Base-by-base conservation (phyloP, 169 alveolate species). In the Besnoitia besnoiti region DNA sequence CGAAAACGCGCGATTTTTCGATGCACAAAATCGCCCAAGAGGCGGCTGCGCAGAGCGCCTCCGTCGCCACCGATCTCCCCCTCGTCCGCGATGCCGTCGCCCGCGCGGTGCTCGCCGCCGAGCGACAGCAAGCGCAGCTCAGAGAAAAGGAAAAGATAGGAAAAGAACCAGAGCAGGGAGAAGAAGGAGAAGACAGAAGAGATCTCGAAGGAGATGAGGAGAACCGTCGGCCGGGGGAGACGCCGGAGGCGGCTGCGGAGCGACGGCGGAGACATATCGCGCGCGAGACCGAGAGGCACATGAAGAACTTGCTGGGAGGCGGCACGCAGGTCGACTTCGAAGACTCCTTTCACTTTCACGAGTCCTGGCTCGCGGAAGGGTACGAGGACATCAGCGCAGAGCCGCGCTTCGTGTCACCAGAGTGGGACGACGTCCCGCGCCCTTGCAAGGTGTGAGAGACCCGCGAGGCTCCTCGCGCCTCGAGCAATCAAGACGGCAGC, bases 361-460 rank as follows among this genome's bases (percentile, higher is more conserved):
- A 67, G 2, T 35, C 39, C 46, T 35, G 39, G 80, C 44, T 67
- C 7, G 47, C 39, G 2, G 39, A 33, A 5, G 80, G 80, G 7
- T 67, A 67, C 42, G 80, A 67, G 80, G 80, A 67, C 44, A 67
- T 67, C 80, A 67, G 80, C 42, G 80, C 80, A 21, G 80, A 67
- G 44, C 80, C 80, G 80, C 80, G 80, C 3, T 67, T 67, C 80
- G 44, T 67, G 4, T 42, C 80, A 1, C 46, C 39, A 1, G 39
- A 30, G 39, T 67, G 80, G 80, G 12, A 14, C 7, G 80, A 67
- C 80, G 44, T 67, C 10, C 80, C 80, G 21, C 80, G 80, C 10
- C 80, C 80, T 35, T 67, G 44, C 80, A 30, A 16, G 47, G 80
- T 67, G 21, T 2, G 80, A 24, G 30, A 50, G 30, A 50, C 62